A percentile compares a stretch with the other conserved stretches of the same genome.
These are phyloP conservation scores for Ustilago sp. DNA, from an alignment of 1,284 basidiomycete genomes.

Conservation along the genomic window DNA sequence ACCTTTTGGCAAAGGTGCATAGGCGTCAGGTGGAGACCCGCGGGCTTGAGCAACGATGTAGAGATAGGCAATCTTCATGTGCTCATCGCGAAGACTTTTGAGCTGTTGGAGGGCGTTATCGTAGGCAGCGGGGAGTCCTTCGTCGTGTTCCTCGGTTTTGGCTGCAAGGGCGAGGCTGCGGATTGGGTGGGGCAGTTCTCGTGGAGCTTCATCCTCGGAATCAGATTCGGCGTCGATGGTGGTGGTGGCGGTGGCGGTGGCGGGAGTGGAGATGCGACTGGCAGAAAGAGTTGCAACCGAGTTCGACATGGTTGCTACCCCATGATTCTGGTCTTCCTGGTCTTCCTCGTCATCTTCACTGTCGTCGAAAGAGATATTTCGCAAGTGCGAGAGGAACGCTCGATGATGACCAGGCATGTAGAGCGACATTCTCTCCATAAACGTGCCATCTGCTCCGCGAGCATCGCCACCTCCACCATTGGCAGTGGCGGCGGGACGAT, in stretches of 20 bases:
- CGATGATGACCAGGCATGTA: constrained; percentile 75
- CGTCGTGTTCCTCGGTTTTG: constrained; percentile 38
- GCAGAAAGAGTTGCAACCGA: constrained; percentile 3
- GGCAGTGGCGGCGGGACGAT: constrained; percentile 21
- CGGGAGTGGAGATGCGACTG: not conserved
- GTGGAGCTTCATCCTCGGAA: not conserved
- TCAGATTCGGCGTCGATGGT: constrained; percentile 5
- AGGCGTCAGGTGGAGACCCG: constrained; percentile 51
- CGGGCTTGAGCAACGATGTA: constrained; percentile 74
- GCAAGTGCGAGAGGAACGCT: constrained; percentile 84
- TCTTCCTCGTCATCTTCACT: constrained; percentile 18
- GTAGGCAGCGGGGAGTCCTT: constrained; percentile 72
- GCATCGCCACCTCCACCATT: constrained; percentile 13
- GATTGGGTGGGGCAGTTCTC: constrained; percentile 50
- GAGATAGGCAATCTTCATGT: constrained; percentile 85
- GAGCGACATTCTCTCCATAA: constrained; percentile 64
- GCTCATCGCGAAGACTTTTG: constrained; percentile 84
- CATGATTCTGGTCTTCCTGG: not conserved
- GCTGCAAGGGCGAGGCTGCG: constrained; percentile 55
- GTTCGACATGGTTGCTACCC: not conserved
- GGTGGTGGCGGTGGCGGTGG: not conserved
- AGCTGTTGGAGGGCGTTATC: constrained; percentile 80
- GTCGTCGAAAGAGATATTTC: constrained; percentile 52
- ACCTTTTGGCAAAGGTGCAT: constrained; percentile 46
- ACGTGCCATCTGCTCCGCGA: constrained; percentile 54